Percentiles rank a stretch among this genome's conserved stretches.
phyloP scores from a whole-genome alignment of 345 rosid species.

The Clausena lansium region DNA sequence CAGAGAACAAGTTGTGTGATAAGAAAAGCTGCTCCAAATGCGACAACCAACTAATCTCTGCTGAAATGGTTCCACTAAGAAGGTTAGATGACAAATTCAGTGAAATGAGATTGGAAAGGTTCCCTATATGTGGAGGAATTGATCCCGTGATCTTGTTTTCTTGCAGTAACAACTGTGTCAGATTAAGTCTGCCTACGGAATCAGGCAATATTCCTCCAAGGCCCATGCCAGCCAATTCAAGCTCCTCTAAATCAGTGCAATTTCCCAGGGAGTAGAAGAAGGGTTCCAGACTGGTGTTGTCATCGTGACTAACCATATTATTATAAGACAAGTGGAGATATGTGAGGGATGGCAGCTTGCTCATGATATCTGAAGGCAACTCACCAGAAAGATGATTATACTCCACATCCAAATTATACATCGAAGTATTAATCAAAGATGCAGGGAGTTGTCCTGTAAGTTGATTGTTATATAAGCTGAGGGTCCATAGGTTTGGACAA shows the following conservation, averaged over 20 bases:
- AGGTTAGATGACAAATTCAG: constrained; percentile 43
- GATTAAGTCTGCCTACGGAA: constrained; percentile 32
- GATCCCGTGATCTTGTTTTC: constrained; percentile 45
- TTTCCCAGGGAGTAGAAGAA: constrained; percentile 44
- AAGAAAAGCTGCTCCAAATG: constrained; percentile 39
- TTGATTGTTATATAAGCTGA: constrained; percentile 41
- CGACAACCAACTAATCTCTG: constrained; percentile 27
- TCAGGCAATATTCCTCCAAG: constrained; percentile 49
- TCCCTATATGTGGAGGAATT: constrained; percentile 38
- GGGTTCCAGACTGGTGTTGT: constrained; percentile 43
- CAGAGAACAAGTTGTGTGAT: constrained; percentile 38
- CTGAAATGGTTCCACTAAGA: constrained; percentile 37
- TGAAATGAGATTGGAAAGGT: constrained; percentile 27
- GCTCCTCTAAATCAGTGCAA: constrained; percentile 37
- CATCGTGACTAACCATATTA: constrained; percentile 38
- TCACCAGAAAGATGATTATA: constrained; percentile 38
- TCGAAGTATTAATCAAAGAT: constrained; percentile 39
- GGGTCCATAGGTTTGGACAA: constrained; percentile 29
- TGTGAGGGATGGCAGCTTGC: constrained; percentile 19
- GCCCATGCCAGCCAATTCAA: constrained; percentile 52
- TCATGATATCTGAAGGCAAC: constrained; percentile 40
- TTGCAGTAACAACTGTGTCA: constrained; percentile 26
- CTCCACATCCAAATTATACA: constrained; percentile 35
- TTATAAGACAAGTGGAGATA: constrained; percentile 47
- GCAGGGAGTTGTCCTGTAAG: constrained; percentile 40